Evolutionary conservation across 1,284 basidiomycete genomes (phyloP).

Genomic region (Paramarasmius palmivorus): DNA sequence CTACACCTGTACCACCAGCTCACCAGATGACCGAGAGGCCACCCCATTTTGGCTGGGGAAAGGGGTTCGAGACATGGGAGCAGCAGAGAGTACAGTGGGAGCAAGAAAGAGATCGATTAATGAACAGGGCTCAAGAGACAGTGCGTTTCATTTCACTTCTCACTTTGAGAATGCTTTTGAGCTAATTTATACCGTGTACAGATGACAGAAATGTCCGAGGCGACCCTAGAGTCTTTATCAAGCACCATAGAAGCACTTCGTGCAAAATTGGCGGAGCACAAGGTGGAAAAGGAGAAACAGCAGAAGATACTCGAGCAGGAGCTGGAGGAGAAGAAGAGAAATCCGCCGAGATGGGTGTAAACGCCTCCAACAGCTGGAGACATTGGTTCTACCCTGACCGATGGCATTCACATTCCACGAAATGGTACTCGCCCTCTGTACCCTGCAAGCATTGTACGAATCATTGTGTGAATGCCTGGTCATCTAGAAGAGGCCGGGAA

Average conservation of each 20-base stretch:
- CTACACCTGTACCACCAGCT: neutral
- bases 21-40: neutral
- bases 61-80: slow-evolving; percentile 10
- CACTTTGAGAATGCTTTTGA: neutral
- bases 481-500: too few species aligned
- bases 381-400: too few species aligned
- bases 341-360: slow-evolving; percentile 7
- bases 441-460: too few species aligned
- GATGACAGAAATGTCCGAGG: slow-evolving; percentile 68
- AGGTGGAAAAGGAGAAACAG: slow-evolving; percentile 52
- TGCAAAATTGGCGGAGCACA: slow-evolving; percentile 58
- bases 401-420: too few species aligned
- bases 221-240: slow-evolving; percentile 64
- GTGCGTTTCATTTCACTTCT: slow-evolving; percentile 36
- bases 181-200: slow-evolving; percentile 23
- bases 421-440: too few species aligned
- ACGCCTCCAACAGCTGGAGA: too few species aligned
- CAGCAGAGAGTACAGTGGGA: slow-evolving; percentile 32
- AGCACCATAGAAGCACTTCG: slow-evolving; percentile 58
- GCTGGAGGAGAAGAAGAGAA: slow-evolving; percentile 32
- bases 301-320: slow-evolving; percentile 40
- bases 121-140: slow-evolving; percentile 52
- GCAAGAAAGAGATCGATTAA: slow-evolving; percentile 42
- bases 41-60: slow-evolving; percentile 6
- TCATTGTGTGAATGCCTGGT: too few species aligned